Evolutionary conservation across 2,329 filamentous ascomycete species (phyloP), one percentile per base, ranked within the genome.

Genomic region (Microdochium trichocladiopsis): DNA sequence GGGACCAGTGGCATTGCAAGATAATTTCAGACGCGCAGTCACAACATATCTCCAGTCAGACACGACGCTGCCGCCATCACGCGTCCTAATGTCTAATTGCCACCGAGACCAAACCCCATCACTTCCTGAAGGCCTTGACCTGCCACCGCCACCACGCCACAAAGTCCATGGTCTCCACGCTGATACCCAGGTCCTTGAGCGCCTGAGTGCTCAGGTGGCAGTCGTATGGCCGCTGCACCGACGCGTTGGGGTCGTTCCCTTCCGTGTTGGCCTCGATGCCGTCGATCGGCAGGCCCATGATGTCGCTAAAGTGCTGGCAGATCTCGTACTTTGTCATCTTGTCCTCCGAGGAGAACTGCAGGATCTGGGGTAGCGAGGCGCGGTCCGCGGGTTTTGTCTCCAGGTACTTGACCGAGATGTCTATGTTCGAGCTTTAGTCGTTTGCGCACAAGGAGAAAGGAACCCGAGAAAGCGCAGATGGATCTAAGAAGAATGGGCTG

Each of bases 321-420:
- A 96, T 95, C 67, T 93, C 84, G 67, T 92, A 95, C 72, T 96
- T 96, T 48, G 91, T 96, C 75, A 86, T 88, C 58, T 77, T 81
- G 60, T 95, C 88, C 69, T 96, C 90, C 47, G 89, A 90, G 2
- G 87, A 89, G 70, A 95, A 95, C 51, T 96, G 91, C 18, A 96
- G 75, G 45, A 91, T 80, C 25, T 65, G 72, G 0, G 91, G 91
- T 37, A 95, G 70, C 16, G 72, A 64, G 11, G 72, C 66, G 50
- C 75, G 71, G 36, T 79, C 72, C 37, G 66, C 61, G 12, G 73
- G 69, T 3, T 66, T 68, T 51, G 47, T 28, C 4, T 3, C 4
- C 8, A 87, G 72, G 61, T 92, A 94, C 61, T 87, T 84, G 55
- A 75, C 76, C 2, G 87, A 82, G 48, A 94, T 73, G 59, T 95